Base-by-base conservation (phyloP, 768 basidiomycete genomes). In the Trametes cubensis region DNA sequence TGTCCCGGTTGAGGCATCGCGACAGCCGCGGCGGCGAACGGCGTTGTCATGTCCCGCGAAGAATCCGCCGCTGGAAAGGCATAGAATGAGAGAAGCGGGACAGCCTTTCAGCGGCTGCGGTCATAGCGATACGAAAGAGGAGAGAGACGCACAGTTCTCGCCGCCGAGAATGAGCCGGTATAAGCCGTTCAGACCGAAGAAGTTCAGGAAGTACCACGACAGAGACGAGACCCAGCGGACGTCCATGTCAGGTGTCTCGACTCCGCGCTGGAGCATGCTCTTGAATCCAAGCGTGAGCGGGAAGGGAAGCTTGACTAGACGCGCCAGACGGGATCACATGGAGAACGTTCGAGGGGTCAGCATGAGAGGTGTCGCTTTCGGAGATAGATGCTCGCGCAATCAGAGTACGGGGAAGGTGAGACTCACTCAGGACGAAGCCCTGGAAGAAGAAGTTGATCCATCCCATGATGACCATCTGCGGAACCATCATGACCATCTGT, bases 391-490 rank as follows among this genome's bases (percentile, higher is more conserved):
- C 44, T 47, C 51, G 53, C 60, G 45, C 25, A 34, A 59, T 59
- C 61, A 55, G 59, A 52, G 25, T 54, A 41, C 56, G 45, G 55
- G 56, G 55, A 20, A 53, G 23, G 56, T 14, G 18, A 46, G 40
- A 86, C 95, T 75, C 73, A 98, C 96, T 98, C 60, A 98, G 82
- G 61, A 99, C 92, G 73, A 98, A 98, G 28, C 97, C 97, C 70
- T 96, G 91, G 79, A 98, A 99, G 86, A 99, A 99, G 75, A 95
- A 94, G 75, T 95, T 98, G 77, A 99, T 98, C 92, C 96, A 98
- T 54, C 95, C 95, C 96, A 98, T 98, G 67, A 98, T 94, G 63
- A 97, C 83, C 90, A 98, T 98, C 76, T 98, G 92, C 18, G 92
- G 93, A 15, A 96, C 90, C 92, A 98, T 98, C 92, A 97, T 95